phyloP scores from a whole-genome alignment of 805 yeast genomes.

The Phaffomyces opuntiae region DNA sequence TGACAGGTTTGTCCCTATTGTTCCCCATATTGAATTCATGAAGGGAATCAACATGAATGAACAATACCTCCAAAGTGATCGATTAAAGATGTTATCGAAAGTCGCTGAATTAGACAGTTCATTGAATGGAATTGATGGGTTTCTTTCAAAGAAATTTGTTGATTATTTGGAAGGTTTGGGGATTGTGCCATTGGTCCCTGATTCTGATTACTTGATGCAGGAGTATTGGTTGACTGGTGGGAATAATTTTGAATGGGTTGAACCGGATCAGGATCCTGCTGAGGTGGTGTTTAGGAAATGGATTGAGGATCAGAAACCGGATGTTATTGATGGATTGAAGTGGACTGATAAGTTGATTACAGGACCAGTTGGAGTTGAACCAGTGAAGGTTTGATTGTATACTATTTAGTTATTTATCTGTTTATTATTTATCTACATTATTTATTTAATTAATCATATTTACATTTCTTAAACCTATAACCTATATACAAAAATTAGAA shows the following conservation, averaged over 20 bases:
- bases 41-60: constrained; percentile 56
- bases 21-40: constrained; percentile 52
- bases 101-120: constrained; percentile 53
- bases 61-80: constrained; percentile 62
- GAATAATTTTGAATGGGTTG: constrained; percentile 82
- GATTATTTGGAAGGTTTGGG: constrained; percentile 4
- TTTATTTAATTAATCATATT: neutral
- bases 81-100: constrained; percentile 57
- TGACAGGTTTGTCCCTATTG: constrained; percentile 45
- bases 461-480: neutral
- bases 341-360: constrained; percentile 20
- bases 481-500: neutral
- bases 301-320: constrained; percentile 10
- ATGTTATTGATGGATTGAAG: constrained; percentile 8
- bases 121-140: constrained; percentile 17
- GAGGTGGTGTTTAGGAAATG: constrained; percentile 31
- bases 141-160: constrained; percentile 11
- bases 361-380: neutral
- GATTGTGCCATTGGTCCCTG: constrained; percentile 34
- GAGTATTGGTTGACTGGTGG: constrained; percentile 88
- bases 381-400: too few relatives aligned
- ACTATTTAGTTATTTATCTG: too few relatives aligned
- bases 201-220: constrained; percentile 60
- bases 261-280: constrained; percentile 88
- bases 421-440: neutral